A percentile compares a stretch with the other conserved stretches of the same genome.
phyloP scores from a whole-genome alignment of 176 grass and related monocot genomes.

The Elaeis guineensis region DNA sequence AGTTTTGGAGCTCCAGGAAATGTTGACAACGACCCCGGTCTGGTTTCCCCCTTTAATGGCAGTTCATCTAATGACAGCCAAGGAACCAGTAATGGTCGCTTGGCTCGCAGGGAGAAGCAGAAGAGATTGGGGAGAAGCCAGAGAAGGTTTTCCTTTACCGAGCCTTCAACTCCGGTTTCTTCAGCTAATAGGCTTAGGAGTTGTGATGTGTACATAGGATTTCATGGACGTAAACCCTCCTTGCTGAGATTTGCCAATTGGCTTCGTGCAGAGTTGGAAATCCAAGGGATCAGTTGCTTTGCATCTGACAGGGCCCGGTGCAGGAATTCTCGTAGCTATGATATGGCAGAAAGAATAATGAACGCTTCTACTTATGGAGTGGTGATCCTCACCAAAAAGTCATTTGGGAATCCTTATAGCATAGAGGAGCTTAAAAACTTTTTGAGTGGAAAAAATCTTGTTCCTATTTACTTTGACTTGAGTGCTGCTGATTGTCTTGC shows the following conservation, averaged over 20 bases:
- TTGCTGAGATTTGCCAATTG: slow-evolving; percentile 78
- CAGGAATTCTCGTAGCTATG: slow-evolving; percentile 58
- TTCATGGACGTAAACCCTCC: slow-evolving; percentile 80
- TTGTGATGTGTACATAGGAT: slow-evolving; percentile 90
- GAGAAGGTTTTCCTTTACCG: slow-evolving; percentile 32
- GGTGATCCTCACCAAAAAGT: slow-evolving; percentile 83
- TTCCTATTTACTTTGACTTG: slow-evolving; percentile 90
- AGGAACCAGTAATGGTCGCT: slow-evolving; percentile 27
- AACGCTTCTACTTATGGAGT: slow-evolving; percentile 82
- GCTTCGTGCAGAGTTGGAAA: slow-evolving; percentile 87
- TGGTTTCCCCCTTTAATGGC: slow-evolving; percentile 50
- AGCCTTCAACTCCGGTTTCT: slow-evolving; percentile 37
- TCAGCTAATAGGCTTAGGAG: slow-evolving; percentile 47
- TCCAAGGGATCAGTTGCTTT: slow-evolving; percentile 92
- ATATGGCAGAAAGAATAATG: slow-evolving; percentile 79
- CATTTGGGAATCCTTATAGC: slow-evolving; percentile 84
- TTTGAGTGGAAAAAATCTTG: slow-evolving; percentile 63
- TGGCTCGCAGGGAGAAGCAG: slow-evolving; percentile 41
- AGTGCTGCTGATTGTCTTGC: slow-evolving; percentile 78
- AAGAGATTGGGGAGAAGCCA: slow-evolving; percentile 33
- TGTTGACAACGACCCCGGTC: slow-evolving; percentile 42
- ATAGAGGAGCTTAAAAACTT: slow-evolving; percentile 85
- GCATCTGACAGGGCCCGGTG: slow-evolving; percentile 75
- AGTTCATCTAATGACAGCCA: slow-evolving; percentile 40
- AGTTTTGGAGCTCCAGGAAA: slow-evolving; percentile 57